A percentile compares a stretch with the other conserved stretches of the same genome.
phyloP scores from a whole-genome alignment of 225 moss, liverwort and hornwort genomes.

The Physcomitrellopsis africana region DNA sequence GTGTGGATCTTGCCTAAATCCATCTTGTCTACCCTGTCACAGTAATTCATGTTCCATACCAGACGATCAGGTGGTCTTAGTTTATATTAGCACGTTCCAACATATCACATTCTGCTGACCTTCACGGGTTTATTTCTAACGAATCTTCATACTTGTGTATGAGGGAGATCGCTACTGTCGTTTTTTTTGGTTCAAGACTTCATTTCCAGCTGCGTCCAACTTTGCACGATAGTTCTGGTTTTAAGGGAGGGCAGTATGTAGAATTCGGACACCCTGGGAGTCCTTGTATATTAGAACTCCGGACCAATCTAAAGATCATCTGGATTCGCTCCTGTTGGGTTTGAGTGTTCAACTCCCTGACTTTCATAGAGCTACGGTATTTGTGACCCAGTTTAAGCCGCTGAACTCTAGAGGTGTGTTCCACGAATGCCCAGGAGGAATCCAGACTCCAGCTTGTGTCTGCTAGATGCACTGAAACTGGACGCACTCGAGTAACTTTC shows the following conservation, averaged over 20 bases:
- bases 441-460: conserved; percentile 18
- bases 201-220: background rate
- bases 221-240: background rate
- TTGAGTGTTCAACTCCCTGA: background rate
- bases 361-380: conserved; percentile 19
- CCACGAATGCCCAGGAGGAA: background rate
- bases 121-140: background rate
- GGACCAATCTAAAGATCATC: conserved; percentile 28
- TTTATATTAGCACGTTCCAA: background rate
- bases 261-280: conserved; percentile 1
- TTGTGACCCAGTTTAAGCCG: conserved; percentile 3
- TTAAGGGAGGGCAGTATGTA: conserved; percentile 13
- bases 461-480: background rate
- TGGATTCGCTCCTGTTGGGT: conserved; percentile 10
- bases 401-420: conserved; percentile 10
- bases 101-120: conserved; percentile 8
- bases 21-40: background rate
- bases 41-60: background rate
- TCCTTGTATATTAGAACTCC: conserved; percentile 12
- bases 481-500: conserved; percentile 4
- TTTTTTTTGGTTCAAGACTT: conserved; percentile 1
- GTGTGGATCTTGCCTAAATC: background rate
- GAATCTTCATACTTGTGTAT: conserved; percentile 9
- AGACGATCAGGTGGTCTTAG: background rate
- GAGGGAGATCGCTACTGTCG: conserved; percentile 21